These are phyloP conservation scores for Mycena sanguinolenta DNA, from an alignment of 768 basidiomycete species.

Conservation along the genomic window DNA sequence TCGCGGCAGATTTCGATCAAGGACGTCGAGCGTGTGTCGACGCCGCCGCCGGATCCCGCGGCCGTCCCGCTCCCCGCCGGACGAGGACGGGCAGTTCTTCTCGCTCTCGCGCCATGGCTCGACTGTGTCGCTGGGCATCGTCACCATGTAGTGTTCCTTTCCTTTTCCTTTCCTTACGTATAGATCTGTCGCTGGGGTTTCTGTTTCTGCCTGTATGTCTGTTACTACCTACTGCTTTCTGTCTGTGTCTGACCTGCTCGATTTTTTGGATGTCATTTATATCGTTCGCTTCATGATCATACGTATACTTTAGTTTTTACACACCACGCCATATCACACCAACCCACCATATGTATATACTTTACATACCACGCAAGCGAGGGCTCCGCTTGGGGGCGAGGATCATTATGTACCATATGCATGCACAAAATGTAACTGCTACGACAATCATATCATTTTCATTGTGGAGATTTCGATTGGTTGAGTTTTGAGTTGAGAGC, in stretches of 20 bases:
- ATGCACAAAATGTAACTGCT: conserved; percentile 20
- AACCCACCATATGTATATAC: not conserved
- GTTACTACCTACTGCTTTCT: too few relatives aligned
- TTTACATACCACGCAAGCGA: not conserved
- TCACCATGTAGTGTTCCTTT: conserved; percentile 50
- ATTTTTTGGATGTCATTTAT: conserved; percentile 25
- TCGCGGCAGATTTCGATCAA: conserved; percentile 60
- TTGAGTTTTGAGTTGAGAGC: too few relatives aligned
- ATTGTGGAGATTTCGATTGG: too few relatives aligned
- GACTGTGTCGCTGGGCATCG: conserved; percentile 65
- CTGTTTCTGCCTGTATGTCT: too few relatives aligned
- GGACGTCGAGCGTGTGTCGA: conserved; percentile 28
- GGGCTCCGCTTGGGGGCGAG: conserved; percentile 16
- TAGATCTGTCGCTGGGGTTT: not conserved
- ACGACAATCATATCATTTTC: not conserved
- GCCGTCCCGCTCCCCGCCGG: conserved; percentile 35
- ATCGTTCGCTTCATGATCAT: not conserved
- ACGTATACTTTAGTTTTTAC: too few relatives aligned
- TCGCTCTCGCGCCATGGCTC: conserved; percentile 66
- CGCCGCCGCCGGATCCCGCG: conserved; percentile 47
- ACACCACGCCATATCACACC: too few relatives aligned
- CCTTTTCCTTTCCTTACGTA: not conserved
- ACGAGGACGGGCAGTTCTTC: conserved; percentile 49
- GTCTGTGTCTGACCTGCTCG: not conserved
- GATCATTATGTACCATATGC: conserved; percentile 6